Evolutionary conservation across 352 stramenopile genomes (phyloP), one percentile per base, ranked within the genome.

Genomic region (Phytophthora ohioensis): DNA sequence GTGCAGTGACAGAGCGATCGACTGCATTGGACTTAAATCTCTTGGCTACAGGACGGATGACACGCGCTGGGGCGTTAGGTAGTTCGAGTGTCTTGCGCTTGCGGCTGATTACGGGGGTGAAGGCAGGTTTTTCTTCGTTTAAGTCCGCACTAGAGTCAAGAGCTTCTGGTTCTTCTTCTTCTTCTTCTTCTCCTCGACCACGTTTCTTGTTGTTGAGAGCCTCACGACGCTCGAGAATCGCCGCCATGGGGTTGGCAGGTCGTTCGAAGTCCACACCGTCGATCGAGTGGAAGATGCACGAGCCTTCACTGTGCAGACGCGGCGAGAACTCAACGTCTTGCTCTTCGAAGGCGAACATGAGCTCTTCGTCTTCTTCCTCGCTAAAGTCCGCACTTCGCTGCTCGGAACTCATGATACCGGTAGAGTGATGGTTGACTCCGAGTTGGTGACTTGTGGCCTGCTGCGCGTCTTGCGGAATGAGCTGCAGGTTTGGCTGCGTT

Each of bases 291-390:
- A 84, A 84, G 38, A 69, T 34, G 41, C 65, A 41, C 30, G 64
- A 59, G 42, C 63, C 55, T 13, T 59, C 49, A 49, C 48, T 71
- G 45, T 47, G 61, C 55, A 66, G 31, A 12, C 67, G 55, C 42
- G 56, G 49, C 32, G 64, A 64, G 30, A 48, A 15, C 15, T 3
- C 43, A 27, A 12, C 63, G 15, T 75, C 59, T 5, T 73, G 65
- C 31, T 75, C 56, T 38, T 91, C 85, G 46, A 93, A 91, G 42
- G 81, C 51, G 65, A 93, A 93, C 82, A 91, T 89, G 70, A 93
- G 78, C 42, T 93, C 84, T 31, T 91, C 79, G 17, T 91, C 79
- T n/a, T 88, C 79, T 21, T 35, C 64, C 6, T 77, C 69, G 21
- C 64, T 76, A 5, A 68, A 55, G 51, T 52, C 31, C 53, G 30